Conservation (phyloP, 192 early-diverging fungal genomes). For the Spinellus fusiger region DNA sequence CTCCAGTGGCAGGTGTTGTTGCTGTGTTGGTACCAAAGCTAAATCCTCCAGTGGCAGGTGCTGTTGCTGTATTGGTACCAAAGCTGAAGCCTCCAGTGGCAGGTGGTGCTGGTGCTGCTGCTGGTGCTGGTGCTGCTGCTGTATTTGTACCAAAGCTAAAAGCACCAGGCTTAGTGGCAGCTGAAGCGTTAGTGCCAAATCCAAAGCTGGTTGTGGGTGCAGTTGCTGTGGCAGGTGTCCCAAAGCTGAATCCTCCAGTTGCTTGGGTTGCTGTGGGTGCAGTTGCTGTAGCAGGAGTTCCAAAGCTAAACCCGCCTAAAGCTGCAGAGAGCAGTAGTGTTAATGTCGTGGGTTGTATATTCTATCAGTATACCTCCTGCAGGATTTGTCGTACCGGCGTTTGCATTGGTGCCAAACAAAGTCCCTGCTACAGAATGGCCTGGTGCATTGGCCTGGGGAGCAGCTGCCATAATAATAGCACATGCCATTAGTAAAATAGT, state of each 20-base stretch:
- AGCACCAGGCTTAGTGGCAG: conserved; percentile 3
- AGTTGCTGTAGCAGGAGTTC: conserved; percentile 1
- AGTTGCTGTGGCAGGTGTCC: not conserved
- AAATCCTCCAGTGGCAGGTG: conserved; percentile 13
- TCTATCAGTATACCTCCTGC: not conserved
- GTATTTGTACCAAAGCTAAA: conserved; percentile 5
- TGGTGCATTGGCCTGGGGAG: conserved; percentile 2
- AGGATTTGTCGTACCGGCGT: not conserved
- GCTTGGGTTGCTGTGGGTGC: not conserved
- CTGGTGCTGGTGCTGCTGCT: not conserved
- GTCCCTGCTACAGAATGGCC: conserved; percentile 3
- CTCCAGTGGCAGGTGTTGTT: conserved; percentile 10
- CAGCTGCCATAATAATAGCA: not conserved
- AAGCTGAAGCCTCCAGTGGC: conserved; percentile 15
- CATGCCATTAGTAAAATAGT: too few species aligned
- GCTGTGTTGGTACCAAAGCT: conserved; percentile 21
- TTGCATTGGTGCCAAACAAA: conserved; percentile 7
- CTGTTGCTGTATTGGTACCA: not conserved
- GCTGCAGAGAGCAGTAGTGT: not conserved
- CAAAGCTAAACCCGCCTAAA: conserved; percentile 5
- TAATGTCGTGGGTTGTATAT: not conserved
- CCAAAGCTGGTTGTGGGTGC: not conserved
- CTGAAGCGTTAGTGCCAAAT: not conserved
- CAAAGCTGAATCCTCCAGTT: conserved; percentile 18
- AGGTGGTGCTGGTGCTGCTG: conserved; percentile 16